A percentile compares a stretch with the other conserved stretches of the same genome.
Evolutionary conservation across 208 protist genomes (phyloP).

Genomic region (Lotmaria passim): DNA sequence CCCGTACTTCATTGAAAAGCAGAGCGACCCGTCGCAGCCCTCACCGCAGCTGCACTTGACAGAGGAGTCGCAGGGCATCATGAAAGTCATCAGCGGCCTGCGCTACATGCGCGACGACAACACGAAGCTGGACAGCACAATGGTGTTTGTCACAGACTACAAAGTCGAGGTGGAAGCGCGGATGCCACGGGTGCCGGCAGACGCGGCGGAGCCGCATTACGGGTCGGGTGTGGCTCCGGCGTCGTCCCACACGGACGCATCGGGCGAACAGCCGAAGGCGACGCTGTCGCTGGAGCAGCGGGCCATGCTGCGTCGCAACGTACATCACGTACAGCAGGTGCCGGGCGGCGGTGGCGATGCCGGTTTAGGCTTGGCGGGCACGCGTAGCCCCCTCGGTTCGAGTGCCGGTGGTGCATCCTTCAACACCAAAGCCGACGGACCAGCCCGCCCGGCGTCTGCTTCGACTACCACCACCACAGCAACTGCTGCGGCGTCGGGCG

Average conservation of each 20-base stretch:
- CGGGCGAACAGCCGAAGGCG: not conserved
- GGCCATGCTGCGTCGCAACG: conserved; percentile 18
- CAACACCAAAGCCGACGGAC: too few relatives aligned
- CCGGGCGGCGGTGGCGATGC: conserved; percentile 16
- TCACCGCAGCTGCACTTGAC: conserved; percentile 88
- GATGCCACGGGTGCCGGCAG: conserved; percentile 47
- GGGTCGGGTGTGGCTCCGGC: conserved; percentile 19
- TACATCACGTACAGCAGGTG: conserved; percentile 18
- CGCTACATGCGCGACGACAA: conserved; percentile 87
- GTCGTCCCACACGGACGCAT: not conserved
- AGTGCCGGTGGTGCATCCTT: too few relatives aligned
- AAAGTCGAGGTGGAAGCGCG: conserved; percentile 46
- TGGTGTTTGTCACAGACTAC: conserved; percentile 80
- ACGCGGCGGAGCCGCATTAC: conserved; percentile 7
- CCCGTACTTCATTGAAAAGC: conserved; percentile 88
- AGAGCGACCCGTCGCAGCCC: conserved; percentile 81
- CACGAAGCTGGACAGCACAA: conserved; percentile 83
- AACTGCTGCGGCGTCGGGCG: not conserved
- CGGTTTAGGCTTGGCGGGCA: conserved; percentile 17
- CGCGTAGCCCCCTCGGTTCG: conserved; percentile 4
- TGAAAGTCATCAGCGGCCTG: conserved; percentile 81
- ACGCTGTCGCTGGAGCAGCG: conserved; percentile 30
- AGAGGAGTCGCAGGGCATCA: conserved; percentile 82
- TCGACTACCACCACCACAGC: not conserved
- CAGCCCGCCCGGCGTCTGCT: not conserved